Evolutionary conservation across 2,329 filamentous ascomycete genomes (phyloP), one percentile per base, ranked within the genome.

Genomic region (Xylaria sp.): DNA sequence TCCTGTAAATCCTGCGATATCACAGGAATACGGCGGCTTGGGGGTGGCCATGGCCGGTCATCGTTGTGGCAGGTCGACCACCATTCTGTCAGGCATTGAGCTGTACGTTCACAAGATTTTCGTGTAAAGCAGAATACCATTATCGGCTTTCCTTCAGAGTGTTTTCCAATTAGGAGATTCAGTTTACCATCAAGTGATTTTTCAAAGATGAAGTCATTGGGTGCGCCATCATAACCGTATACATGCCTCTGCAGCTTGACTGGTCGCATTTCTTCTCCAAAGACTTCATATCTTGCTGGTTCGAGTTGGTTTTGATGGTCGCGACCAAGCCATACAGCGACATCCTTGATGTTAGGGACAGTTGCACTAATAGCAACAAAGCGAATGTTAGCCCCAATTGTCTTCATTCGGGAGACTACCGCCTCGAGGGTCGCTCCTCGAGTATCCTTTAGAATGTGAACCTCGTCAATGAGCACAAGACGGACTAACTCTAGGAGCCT

Each of bases 361-460:
- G 92, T 96, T 2, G 92, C 92, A 73, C 92, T 94, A 47, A 96
- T 77, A 1, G 92, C 92, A 28, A 96, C 79, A 69, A 96, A 95
- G 14, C 92, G 87, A 15, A 95, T 87, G 71, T 89, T 84, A 0
- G 88, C 87, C 12, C 89, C 88, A 47, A 92, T 87, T 0, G 89
- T 89, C 75, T 95, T 95, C 92, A 95, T 96, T 8, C 92, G 88
- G 15, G 92, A 94, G 0, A 96, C 90, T 2, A 96, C 89, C 4
- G 90, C 90, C 73, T 96, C 92, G 0, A 96, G 81, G 0, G 90
- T 94, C 12, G 92, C 91, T 15, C 92, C 92, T 23, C 92, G 87
- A 3, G 83, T 78, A 70, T 95, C 92, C 70, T 92, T 94, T 56
- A 96, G 81, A 37, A 95, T 92, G 68, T 96, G 92, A 0, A 96